These are phyloP conservation scores for Crithidia bombi DNA, from an alignment of 208 protist genomes.

Conservation along the genomic window DNA sequence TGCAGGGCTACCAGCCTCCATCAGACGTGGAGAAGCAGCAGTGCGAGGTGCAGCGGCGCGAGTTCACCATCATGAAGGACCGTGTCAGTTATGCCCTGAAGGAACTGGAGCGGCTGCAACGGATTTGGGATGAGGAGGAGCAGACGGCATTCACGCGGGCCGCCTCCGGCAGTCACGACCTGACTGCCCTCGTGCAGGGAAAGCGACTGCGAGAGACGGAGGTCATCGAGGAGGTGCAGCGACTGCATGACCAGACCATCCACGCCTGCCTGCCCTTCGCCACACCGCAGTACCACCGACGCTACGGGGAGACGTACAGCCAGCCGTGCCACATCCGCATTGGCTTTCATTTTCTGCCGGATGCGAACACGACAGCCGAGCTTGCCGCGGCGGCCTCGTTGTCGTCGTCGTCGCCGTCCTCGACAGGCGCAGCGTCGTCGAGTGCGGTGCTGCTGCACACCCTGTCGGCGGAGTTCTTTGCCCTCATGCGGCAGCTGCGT, in stretches of 20 bases:
- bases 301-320: slow-evolving; percentile 80
- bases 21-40: slow-evolving; percentile 11
- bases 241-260: slow-evolving; percentile 65
- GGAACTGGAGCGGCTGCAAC: slow-evolving; percentile 46
- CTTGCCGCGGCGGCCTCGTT: slow-evolving; percentile 12
- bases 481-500: slow-evolving; percentile 67
- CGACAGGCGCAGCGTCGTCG: neutral
- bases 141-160: slow-evolving; percentile 55
- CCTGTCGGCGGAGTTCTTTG: slow-evolving; percentile 68
- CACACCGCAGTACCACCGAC: slow-evolving; percentile 86
- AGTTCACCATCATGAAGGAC: slow-evolving; percentile 69
- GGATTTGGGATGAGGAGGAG: slow-evolving; percentile 71
- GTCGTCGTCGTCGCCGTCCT: neutral
- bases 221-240: slow-evolving; percentile 70
- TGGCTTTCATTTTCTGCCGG: slow-evolving; percentile 70
- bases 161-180: slow-evolving; percentile 48
- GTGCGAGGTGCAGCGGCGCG: slow-evolving; percentile 52
- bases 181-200: slow-evolving; percentile 54
- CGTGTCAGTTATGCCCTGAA: slow-evolving; percentile 49
- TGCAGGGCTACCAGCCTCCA: slow-evolving; percentile 31
- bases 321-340: slow-evolving; percentile 85
- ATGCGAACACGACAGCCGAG: slow-evolving; percentile 27
- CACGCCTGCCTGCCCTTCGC: slow-evolving; percentile 81
- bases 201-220: slow-evolving; percentile 75
- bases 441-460: slow-evolving; percentile 50